Conservation (phyloP, 1,284 basidiomycete genomes). For the Microbotryomycetes sp. region DNA sequence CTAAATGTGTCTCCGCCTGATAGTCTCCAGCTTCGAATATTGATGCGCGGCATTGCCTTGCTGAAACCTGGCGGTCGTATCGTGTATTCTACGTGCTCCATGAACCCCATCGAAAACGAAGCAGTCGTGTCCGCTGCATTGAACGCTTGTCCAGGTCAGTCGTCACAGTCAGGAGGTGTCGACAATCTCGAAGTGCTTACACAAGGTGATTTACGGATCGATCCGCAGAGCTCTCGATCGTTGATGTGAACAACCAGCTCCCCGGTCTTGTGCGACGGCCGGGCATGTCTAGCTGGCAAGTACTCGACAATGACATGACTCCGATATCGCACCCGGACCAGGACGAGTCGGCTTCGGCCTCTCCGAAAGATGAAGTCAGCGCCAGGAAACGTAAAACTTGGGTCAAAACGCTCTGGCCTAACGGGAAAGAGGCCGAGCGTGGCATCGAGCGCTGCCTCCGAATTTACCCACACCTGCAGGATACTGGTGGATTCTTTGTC, state of each 20-base stretch:
- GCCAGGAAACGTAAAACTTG: conserved; percentile 53
- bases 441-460: conserved; percentile 68
- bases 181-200: conserved; percentile 7
- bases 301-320: conserved; percentile 43
- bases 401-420: conserved; percentile 71
- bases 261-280: conserved; percentile 67
- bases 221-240: conserved; percentile 63
- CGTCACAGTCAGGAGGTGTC: neutral
- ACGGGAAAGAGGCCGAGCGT: conserved; percentile 55
- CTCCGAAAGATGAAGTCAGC: neutral
- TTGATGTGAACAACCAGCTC: conserved; percentile 67
- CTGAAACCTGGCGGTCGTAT: conserved; percentile 80
- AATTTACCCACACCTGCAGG: conserved; percentile 90
- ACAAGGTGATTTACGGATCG: neutral
- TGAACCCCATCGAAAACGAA: conserved; percentile 97
- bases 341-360: neutral
- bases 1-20: neutral
- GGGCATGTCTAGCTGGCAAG: conserved; percentile 69
- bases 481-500: conserved; percentile 97
- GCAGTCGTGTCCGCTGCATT: conserved; percentile 86
- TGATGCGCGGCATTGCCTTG: conserved; percentile 84
- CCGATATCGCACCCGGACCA: conserved; percentile 23
- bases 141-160: conserved; percentile 58
- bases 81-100: conserved; percentile 96
- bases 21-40: conserved; percentile 84